Evolutionary conservation across 1,284 basidiomycete species (phyloP).

Genomic region (Irpex sp.): DNA sequence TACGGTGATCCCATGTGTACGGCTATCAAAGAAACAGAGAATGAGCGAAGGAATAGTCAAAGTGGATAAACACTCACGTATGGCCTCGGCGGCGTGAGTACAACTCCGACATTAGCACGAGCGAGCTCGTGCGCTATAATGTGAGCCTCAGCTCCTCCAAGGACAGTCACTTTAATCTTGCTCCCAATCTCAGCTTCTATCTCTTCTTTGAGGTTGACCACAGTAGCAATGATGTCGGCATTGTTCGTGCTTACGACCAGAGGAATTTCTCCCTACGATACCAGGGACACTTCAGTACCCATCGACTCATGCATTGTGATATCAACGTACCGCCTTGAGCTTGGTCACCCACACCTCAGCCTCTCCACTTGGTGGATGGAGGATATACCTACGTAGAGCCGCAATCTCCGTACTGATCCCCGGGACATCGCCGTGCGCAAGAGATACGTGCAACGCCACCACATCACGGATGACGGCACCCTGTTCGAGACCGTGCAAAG

Average conservation of each 20-base stretch:
- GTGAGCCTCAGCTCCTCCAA: conserved; percentile 74
- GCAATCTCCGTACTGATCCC: conserved; percentile 53
- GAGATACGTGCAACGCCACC: conserved; percentile 68
- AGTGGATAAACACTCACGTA: conserved; percentile 25
- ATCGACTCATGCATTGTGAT: too few relatives aligned
- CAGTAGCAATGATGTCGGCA: conserved; percentile 72
- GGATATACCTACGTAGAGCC: conserved; percentile 43
- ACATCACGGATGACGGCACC: conserved; percentile 68
- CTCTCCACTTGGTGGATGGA: conserved; percentile 41
- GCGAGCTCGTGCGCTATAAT: conserved; percentile 70
- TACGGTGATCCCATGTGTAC: conserved; percentile 43
- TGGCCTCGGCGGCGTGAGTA: conserved; percentile 45
- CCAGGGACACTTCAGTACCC: not conserved
- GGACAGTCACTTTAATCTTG: conserved; percentile 59
- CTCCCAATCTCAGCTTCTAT: conserved; percentile 59
- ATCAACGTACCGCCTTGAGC: conserved; percentile 56
- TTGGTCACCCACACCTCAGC: conserved; percentile 47
- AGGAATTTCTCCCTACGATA: conserved; percentile 32
- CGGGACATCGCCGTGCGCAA: conserved; percentile 29
- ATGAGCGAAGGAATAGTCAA: not conserved
- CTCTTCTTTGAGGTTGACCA: conserved; percentile 72
- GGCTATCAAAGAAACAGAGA: conserved; percentile 23
- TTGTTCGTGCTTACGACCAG: conserved; percentile 54
- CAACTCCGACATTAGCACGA: conserved; percentile 45
- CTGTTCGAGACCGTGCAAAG: conserved; percentile 57